A percentile compares a stretch with the other conserved stretches of the same genome.
Conservation (phyloP, 2,329 filamentous ascomycete genomes). For the Exophiala dermatitidis region DNA sequence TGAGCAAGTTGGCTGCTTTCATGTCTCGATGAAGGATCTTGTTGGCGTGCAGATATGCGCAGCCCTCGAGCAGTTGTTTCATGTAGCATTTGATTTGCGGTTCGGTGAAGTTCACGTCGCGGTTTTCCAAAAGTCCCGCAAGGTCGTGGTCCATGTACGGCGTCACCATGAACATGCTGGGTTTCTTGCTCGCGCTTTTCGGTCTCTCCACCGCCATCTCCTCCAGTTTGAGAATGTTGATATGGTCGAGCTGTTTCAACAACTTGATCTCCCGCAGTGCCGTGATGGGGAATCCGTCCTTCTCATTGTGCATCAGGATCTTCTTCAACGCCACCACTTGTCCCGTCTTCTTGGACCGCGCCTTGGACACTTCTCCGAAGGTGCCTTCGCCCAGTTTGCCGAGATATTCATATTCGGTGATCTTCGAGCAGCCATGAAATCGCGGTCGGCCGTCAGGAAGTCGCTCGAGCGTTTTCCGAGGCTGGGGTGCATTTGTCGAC, state of each 20-base stretch:
- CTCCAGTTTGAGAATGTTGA: slow-evolving; percentile 76
- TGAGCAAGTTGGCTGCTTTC: slow-evolving; percentile 96
- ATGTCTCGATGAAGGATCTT: slow-evolving; percentile 93
- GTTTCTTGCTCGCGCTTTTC: slow-evolving; percentile 67
- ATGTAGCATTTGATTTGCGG: slow-evolving; percentile 98
- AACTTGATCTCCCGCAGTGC: slow-evolving; percentile 96
- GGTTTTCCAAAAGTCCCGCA: slow-evolving; percentile 94
- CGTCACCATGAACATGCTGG: slow-evolving; percentile 95
- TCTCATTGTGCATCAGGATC: slow-evolving; percentile 99
- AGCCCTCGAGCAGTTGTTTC: slow-evolving; percentile 81
- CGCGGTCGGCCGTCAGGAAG: slow-evolving; percentile 45
- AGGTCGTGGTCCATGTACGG: slow-evolving; percentile 99
- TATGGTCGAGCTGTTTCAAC: slow-evolving; percentile 86
- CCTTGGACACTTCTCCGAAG: slow-evolving; percentile 91
- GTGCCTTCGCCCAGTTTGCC: slow-evolving; percentile 77
- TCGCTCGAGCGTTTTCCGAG: slow-evolving; percentile 38
- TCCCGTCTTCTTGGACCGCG: slow-evolving; percentile 66
- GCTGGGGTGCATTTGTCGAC: slow-evolving; percentile 7
- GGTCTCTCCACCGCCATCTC: slow-evolving; percentile 91
- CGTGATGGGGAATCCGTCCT: slow-evolving; percentile 98
- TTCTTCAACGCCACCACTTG: slow-evolving; percentile 86
- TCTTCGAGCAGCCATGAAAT: slow-evolving; percentile 72
- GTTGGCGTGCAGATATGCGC: slow-evolving; percentile 82
- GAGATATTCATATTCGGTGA: slow-evolving; percentile 34
- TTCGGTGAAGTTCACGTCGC: slow-evolving; percentile 75